These are phyloP conservation scores for Porphyrellus cyaneotinctus DNA, from an alignment of 768 basidiomycete species.

Conservation along the genomic window DNA sequence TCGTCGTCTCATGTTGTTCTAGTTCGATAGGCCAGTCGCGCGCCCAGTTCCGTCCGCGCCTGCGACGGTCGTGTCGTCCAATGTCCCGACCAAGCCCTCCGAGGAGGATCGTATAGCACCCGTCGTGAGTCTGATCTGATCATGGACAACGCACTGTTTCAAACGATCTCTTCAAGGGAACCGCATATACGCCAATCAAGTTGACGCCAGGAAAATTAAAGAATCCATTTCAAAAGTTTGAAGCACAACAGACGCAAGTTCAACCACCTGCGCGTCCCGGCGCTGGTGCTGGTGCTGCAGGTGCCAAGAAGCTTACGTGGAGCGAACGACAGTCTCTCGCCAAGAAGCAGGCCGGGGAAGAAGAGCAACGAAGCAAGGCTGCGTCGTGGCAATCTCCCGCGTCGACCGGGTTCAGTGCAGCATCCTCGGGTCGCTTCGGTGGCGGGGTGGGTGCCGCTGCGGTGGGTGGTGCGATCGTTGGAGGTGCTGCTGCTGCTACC, in stretches of 20 bases:
- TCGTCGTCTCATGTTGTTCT: background rate
- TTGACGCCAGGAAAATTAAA: slow-evolving; percentile 84
- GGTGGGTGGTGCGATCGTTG: slow-evolving; percentile 31
- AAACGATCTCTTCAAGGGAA: slow-evolving; percentile 42
- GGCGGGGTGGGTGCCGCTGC: slow-evolving; percentile 28
- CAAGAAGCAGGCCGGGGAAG: slow-evolving; percentile 81
- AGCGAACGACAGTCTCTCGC: slow-evolving; percentile 88
- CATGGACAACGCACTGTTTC: background rate
- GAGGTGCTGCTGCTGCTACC: slow-evolving; percentile 24
- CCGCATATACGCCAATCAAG: slow-evolving; percentile 84
- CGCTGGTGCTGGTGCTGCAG: slow-evolving; percentile 23
- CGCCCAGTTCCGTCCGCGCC: slow-evolving; percentile 32
- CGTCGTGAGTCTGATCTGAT: slow-evolving; percentile 38
- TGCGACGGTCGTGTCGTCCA: slow-evolving; percentile 42
- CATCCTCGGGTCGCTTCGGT: slow-evolving; percentile 39
- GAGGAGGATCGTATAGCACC: slow-evolving; percentile 83
- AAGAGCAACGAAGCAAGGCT: slow-evolving; percentile 58
- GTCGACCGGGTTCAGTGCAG: slow-evolving; percentile 30
- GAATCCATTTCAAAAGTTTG: slow-evolving; percentile 72
- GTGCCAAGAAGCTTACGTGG: slow-evolving; percentile 85
- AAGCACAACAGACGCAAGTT: slow-evolving; percentile 46
- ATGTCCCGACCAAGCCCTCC: slow-evolving; percentile 57
- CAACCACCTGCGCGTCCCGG: slow-evolving; percentile 27
- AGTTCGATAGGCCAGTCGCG: slow-evolving; percentile 25
- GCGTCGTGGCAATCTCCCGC: slow-evolving; percentile 45